phyloP scores from a whole-genome alignment of 768 basidiomycete genomes.

The Pholiota conissans region DNA sequence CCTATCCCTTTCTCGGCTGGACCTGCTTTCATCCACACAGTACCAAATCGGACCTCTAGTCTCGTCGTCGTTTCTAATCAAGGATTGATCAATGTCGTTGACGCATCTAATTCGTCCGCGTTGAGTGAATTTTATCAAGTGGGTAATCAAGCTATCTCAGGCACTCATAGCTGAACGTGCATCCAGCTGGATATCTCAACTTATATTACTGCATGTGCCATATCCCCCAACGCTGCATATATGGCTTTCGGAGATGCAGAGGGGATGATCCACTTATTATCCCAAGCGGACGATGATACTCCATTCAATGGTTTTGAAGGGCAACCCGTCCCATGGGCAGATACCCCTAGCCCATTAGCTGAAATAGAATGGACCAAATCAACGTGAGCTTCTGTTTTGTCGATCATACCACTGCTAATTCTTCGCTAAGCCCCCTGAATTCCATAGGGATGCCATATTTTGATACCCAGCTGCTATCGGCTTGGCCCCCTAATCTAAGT shows the following conservation, averaged over 20 bases:
- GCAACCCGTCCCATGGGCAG: conserved; percentile 83
- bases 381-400: conserved; percentile 55
- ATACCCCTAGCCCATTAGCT: conserved; percentile 64
- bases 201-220: conserved; percentile 75
- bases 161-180: conserved; percentile 8
- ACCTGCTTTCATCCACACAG: conserved; percentile 80
- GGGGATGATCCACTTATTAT: conserved; percentile 79
- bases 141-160: conserved; percentile 8
- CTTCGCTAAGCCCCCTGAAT: conserved; percentile 73
- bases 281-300: conserved; percentile 65
- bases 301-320: conserved; percentile 93
- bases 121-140: conserved; percentile 83
- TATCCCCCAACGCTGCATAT: conserved; percentile 88
- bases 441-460: conserved; percentile 89
- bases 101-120: conserved; percentile 70
- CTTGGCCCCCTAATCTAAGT: conserved; percentile 51
- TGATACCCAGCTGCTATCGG: conserved; percentile 70
- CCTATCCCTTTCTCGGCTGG: conserved; percentile 87
- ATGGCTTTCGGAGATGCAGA: conserved; percentile 91
- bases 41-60: conserved; percentile 75
- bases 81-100: conserved; percentile 84
- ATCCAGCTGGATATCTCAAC: conserved; percentile 67
- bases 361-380: conserved; percentile 79
- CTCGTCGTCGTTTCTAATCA: conserved; percentile 76
- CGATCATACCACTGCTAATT: neutral